Conservation (phyloP, 2,329 filamentous ascomycete genomes). For the Capronia coronata region DNA sequence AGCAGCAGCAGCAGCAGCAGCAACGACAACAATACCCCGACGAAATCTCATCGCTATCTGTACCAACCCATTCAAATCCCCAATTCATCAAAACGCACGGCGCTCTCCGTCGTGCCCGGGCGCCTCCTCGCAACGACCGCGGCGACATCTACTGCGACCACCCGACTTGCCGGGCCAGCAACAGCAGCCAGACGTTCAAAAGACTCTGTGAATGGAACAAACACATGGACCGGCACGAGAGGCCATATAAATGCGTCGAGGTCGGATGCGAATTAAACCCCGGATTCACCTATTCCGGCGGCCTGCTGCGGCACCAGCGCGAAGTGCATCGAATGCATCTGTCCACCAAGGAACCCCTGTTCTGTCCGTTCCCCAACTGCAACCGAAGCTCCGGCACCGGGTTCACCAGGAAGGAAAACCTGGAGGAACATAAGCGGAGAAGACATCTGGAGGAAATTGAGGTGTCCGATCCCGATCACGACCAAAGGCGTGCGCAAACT, state of each 20-base stretch:
- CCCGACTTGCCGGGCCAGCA: slow-evolving; percentile 59
- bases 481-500: too few relatives aligned
- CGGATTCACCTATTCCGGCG: slow-evolving; percentile 92
- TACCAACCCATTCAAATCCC: too few relatives aligned
- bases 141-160: slow-evolving; percentile 73
- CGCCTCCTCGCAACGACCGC: slow-evolving; percentile 55
- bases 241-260: slow-evolving; percentile 79
- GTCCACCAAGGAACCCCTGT: slow-evolving; percentile 74
- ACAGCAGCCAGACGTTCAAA: slow-evolving; percentile 59
- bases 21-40: background rate
- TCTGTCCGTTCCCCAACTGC: slow-evolving; percentile 75
- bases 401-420: slow-evolving; percentile 88
- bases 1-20: background rate
- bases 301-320: slow-evolving; percentile 79
- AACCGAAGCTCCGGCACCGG: slow-evolving; percentile 83
- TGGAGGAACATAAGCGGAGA: slow-evolving; percentile 85
- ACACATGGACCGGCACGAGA: slow-evolving; percentile 97
- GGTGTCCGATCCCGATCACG: too few relatives aligned
- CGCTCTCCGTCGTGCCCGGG: slow-evolving; percentile 12
- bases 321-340: slow-evolving; percentile 90
- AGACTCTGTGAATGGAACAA: slow-evolving; percentile 95
- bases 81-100: background rate
- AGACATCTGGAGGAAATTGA: slow-evolving; percentile 52
- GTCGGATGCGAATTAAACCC: slow-evolving; percentile 84
- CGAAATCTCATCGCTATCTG: background rate